A percentile compares a stretch with the other conserved stretches of the same genome.
Conservation (phyloP, 345 rosid species). For the Brassica juncea region DNA sequence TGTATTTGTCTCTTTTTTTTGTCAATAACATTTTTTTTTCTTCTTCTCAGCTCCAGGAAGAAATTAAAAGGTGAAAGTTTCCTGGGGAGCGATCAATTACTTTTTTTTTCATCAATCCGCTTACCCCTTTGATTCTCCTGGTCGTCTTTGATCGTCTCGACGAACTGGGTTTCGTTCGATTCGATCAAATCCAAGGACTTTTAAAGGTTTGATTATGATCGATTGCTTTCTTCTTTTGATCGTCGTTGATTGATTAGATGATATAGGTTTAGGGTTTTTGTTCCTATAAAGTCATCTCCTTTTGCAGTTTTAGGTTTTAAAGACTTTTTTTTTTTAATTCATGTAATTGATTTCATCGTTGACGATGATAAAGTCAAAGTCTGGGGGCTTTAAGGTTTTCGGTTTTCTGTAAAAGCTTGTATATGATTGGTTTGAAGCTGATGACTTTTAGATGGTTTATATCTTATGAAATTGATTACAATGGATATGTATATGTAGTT, state of each 20-base stretch:
- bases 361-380: not conserved
- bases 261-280: conserved; percentile 13
- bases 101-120: conserved; percentile 10
- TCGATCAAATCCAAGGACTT: not conserved
- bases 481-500: not conserved
- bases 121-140: conserved; percentile 1
- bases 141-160: conserved; percentile 22
- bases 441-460: not conserved
- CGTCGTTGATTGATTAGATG: conserved; percentile 4
- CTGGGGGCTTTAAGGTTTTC: not conserved
- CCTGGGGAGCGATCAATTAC: not conserved
- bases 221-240: conserved; percentile 13
- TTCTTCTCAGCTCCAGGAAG: conserved; percentile 22
- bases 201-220: conserved; percentile 20
- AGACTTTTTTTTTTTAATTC: not conserved
- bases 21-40: not conserved
- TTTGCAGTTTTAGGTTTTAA: not conserved
- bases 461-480: not conserved
- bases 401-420: not conserved
- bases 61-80: conserved; percentile 11
- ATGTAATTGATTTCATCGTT: not conserved
- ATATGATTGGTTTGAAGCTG: not conserved
- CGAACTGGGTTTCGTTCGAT: conserved; percentile 27
- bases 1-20: not conserved
- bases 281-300: not conserved